Conservation (phyloP, 352 stramenopile genomes). For the Aphanomyces invadans region DNA sequence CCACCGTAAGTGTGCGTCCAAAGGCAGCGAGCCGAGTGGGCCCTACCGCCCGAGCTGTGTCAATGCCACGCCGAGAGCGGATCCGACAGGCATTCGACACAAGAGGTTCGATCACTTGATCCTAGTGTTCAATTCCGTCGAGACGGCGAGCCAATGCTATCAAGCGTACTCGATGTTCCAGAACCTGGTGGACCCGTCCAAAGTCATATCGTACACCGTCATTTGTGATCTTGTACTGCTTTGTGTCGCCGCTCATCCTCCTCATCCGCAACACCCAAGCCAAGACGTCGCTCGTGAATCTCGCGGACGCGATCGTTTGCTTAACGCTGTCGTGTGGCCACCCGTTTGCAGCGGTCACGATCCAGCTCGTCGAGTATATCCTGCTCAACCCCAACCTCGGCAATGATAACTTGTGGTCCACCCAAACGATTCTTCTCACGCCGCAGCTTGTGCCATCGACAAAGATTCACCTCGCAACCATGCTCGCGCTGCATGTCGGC, state of each 20-base stretch:
- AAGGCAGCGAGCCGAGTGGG: neutral
- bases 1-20: neutral
- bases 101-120: neutral
- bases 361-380: neutral
- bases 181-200: neutral
- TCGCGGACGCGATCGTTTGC: neutral
- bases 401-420: neutral
- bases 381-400: neutral
- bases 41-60: neutral
- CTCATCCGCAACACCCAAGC: neutral
- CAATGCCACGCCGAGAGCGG: neutral
- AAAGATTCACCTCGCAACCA: neutral
- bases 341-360: neutral
- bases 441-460: neutral
- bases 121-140: neutral
- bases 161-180: neutral
- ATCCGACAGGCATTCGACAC: neutral
- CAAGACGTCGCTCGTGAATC: neutral
- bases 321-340: neutral
- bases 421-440: neutral
- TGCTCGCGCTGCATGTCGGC: neutral
- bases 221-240: neutral
- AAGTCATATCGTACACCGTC: neutral
- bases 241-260: neutral
- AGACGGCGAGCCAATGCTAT: neutral